Base-by-base conservation (phyloP, 805 yeast genomes). In the Wickerhamomyces hampshirensis region DNA sequence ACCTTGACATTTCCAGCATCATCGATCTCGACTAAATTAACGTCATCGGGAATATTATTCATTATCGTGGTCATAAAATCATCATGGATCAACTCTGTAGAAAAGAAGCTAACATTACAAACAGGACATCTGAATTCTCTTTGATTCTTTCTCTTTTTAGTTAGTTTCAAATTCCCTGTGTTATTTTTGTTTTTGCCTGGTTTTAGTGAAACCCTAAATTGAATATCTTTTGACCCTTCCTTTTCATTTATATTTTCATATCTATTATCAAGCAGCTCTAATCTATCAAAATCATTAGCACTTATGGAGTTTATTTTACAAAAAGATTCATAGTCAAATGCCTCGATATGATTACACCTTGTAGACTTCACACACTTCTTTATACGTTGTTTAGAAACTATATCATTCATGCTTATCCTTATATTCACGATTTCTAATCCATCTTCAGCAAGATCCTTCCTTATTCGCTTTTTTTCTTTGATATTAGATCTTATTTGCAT, bases 21-120 rank as follows among this genome's bases (percentile, higher is more conserved):
- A 33, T 43, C 48, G n/a, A 47, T 33, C 26, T 42, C 46, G 9
- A 47, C 42, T 9, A 18, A 19, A 2, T 35, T 37, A 3, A 36
- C 38, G 4, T 27, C 30, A 2, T 10, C 5, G 1, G 38, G 36
- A 13, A 34, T 38, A 9, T 37, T 27, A 4, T 18, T 8, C 33
- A 50, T 5, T 2, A 50, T 24, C 5, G 32, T 19, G 0, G 28
- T 28, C 45, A 46, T 46, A 33, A 46, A 50, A 29, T 50, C 54
- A 29, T 50, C 54, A 28, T 36, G 40, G 2, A 46, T 34, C 30
- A 50, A 28, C 8, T 47, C 52, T 9, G 37, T 28, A 4, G 43
- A 30, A 3, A 4, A 5, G 26, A 46, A 47, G 11, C 18, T 17
- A 5, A 39, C 18, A 29, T 41, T 32, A 35, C 54, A 50, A 17